A percentile compares a stretch with the other conserved stretches of the same genome.
phyloP scores from a whole-genome alignment of 129 eudicot species.

The Sambucus nigra region DNA sequence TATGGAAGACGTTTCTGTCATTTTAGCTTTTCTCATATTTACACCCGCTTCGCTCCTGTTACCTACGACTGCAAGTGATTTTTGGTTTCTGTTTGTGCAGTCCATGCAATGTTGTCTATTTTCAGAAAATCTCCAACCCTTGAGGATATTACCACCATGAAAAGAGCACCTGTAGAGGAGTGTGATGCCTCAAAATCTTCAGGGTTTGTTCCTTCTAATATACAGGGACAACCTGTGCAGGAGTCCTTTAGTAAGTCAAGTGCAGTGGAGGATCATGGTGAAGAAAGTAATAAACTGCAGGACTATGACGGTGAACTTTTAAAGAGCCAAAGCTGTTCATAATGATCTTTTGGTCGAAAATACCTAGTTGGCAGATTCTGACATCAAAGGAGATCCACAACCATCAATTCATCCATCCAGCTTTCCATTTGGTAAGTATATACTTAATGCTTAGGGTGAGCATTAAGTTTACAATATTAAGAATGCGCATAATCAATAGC shows the following conservation, averaged over 20 bases:
- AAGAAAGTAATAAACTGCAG: constrained; percentile 13
- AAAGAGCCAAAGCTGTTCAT: constrained; percentile 14
- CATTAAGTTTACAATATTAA: no score
- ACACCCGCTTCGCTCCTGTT: not conserved
- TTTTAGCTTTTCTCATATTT: not conserved
- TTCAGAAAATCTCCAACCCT: constrained; percentile 37
- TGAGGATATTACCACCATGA: constrained; percentile 12
- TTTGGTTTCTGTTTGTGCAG: constrained; percentile 31
- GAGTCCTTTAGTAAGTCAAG: constrained; percentile 14
- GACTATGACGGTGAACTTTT: constrained; percentile 7
- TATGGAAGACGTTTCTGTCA: no score
- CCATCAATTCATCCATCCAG: not conserved
- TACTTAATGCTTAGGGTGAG: not conserved
- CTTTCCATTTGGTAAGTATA: constrained; percentile 17
- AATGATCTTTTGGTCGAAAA: constrained; percentile 1
- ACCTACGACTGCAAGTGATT: not conserved
- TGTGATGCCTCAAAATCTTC: constrained; percentile 19
- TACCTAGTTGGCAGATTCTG: not conserved
- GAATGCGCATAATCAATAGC: no score
- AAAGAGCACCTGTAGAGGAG: constrained; percentile 19
- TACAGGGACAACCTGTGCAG: constrained; percentile 12
- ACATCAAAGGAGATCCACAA: constrained; percentile 12
- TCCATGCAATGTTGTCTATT: constrained; percentile 53
- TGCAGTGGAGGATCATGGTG: constrained; percentile 7
- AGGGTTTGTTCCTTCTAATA: constrained; percentile 13